A percentile compares a stretch with the other conserved stretches of the same genome.
These are phyloP conservation scores for Thozetella sp. DNA, from an alignment of 495 filamentous ascomycete genomes.

Conservation along the genomic window DNA sequence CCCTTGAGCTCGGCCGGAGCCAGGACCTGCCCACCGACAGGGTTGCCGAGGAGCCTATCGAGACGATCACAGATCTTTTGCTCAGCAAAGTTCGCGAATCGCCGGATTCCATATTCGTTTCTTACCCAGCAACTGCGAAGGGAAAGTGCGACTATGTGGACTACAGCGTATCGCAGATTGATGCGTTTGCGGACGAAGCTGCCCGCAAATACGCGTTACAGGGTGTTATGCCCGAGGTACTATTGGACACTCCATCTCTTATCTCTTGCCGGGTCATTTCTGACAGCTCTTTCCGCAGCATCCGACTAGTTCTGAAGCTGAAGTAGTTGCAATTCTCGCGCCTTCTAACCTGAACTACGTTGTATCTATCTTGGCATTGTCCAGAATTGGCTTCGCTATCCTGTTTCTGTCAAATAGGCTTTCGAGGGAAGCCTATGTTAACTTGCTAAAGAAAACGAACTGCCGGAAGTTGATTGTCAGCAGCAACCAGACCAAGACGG, in stretches of 20 bases:
- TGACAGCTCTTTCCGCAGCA: not conserved
- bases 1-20: not conserved
- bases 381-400: slow-evolving; percentile 45
- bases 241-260: not conserved
- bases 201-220: slow-evolving; percentile 4
- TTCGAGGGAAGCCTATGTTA: slow-evolving; percentile 41
- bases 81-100: slow-evolving; percentile 12
- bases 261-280: not conserved
- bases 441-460: slow-evolving; percentile 36
- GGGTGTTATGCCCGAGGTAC: not conserved
- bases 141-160: slow-evolving; percentile 25
- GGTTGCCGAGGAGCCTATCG: not conserved
- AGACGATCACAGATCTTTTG: slow-evolving; percentile 23
- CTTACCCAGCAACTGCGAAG: slow-evolving; percentile 21
- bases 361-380: slow-evolving; percentile 41
- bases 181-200: slow-evolving; percentile 26
- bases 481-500: slow-evolving; percentile 20
- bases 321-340: slow-evolving; percentile 44
- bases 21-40: not conserved
- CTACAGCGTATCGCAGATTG: slow-evolving; percentile 28
- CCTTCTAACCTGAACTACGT: slow-evolving; percentile 44
- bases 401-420: slow-evolving; percentile 48
- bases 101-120: slow-evolving; percentile 22
- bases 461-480: slow-evolving; percentile 32
- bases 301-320: slow-evolving; percentile 16